Base-by-base conservation (phyloP, 2,329 filamentous ascomycete species). In the Simplicillium aogashimaense region DNA sequence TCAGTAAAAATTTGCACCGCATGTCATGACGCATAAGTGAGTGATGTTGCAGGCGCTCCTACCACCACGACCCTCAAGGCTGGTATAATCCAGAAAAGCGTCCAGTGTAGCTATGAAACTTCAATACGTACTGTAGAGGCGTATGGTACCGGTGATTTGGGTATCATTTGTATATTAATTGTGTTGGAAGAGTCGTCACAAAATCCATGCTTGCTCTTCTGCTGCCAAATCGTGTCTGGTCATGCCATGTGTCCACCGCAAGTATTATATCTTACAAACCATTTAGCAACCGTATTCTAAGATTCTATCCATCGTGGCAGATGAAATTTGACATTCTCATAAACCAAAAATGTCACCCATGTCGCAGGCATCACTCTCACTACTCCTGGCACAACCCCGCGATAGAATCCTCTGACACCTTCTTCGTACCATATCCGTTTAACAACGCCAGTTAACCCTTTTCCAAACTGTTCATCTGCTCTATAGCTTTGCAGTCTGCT, bases 261-360 rank as follows among this genome's bases (percentile, higher is more conserved):
- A 20, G 7, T 16, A 36, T 36, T 36, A 18, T 20, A n/a, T 15
- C n/a, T 5, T 25, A 25, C 20, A 25, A 25, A 9, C 20, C 20
- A 25, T 25, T 25, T 6, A 9, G 9, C 20, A 25, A 25, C 5
- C 20, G 20, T 9, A 25, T 25, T 30, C 15, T 32, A 30, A 18
- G 13, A 16, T 15, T 39, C 50, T 15, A 55, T 14, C 69, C 63
- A 67, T 35, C 53, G 53, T 17, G 76, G 68, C 29, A 94, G 58
- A 56, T 86, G 81, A 49, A 75, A 78, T 63, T 83, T 88, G 44
- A 83, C 81, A 60, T 97, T 97, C 67, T 98, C 92, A 63, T 97
- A 97, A 17, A 97, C 89, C 52, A 98, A 63, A 57, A 98, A 97
- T 2, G 90, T 97, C 40, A 95, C 86, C 76, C 92, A 94, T 3